phyloP scores from a whole-genome alignment of 2,329 filamentous ascomycete species.

The Rhynchosporium agropyri region DNA sequence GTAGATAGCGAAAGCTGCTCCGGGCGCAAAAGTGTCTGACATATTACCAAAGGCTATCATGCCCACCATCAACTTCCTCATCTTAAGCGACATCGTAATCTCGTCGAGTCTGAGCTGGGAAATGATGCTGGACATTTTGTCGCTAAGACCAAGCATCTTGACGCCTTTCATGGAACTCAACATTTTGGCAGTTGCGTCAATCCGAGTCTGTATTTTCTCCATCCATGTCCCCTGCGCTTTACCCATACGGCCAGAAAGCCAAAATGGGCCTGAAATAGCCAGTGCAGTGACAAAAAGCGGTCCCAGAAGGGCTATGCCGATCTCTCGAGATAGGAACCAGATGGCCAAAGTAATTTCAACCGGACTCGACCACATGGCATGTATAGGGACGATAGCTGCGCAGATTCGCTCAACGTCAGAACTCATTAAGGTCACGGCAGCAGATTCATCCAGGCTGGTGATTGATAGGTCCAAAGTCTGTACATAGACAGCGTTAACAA shows the following conservation, averaged over 20 bases:
- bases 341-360: slow-evolving; percentile 38
- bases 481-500: slow-evolving; percentile 38
- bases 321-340: slow-evolving; percentile 38
- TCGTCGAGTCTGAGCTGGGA: slow-evolving; percentile 42
- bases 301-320: slow-evolving; percentile 33
- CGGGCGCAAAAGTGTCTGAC: slow-evolving; percentile 41
- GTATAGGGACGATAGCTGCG: slow-evolving; percentile 38
- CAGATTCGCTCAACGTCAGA: slow-evolving; percentile 34
- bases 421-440: slow-evolving; percentile 40
- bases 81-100: slow-evolving; percentile 27
- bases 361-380: slow-evolving; percentile 37
- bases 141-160: slow-evolving; percentile 43
- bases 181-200: slow-evolving; percentile 33
- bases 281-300: slow-evolving; percentile 27
- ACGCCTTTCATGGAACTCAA: slow-evolving; percentile 39
- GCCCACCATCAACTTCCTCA: slow-evolving; percentile 29
- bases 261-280: slow-evolving; percentile 24
- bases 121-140: slow-evolving; percentile 41
- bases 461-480: slow-evolving; percentile 37
- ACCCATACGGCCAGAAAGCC: slow-evolving; percentile 30
- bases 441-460: slow-evolving; percentile 34
- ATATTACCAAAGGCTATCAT: slow-evolving; percentile 30
- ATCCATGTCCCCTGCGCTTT: slow-evolving; percentile 32
- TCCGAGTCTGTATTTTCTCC: slow-evolving; percentile 30
- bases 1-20: slow-evolving; percentile 46